Base-by-base conservation (phyloP, 1,284 basidiomycete genomes). In the Naganishia sp. region DNA sequence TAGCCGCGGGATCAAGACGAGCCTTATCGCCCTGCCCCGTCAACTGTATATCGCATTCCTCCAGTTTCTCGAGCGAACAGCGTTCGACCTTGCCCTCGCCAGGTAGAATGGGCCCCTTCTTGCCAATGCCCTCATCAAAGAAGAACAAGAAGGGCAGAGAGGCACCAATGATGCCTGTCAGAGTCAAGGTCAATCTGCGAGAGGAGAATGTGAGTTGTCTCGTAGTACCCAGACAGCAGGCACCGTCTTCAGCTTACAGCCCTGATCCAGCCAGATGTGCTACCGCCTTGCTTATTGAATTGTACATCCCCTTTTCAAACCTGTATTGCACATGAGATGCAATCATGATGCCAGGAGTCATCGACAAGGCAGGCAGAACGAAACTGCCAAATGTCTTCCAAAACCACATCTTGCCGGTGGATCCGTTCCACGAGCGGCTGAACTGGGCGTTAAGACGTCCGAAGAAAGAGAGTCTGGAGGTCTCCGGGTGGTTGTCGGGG, bases 311-410 rank as follows among this genome's bases (percentile, higher is more conserved):
- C 25, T 25, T 56, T 45, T 56, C 55, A 15, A 56, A 28, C 10
- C 39, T 21, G 23, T 56, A 28, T 23, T 56, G 55, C n/a, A 36
- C 55, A 2, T 43, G 39, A 2, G 42, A 28, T 25, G 55, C 55
- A 18, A 28, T n/a, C 11, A 56, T 42, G 55, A 56, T 56, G 4
- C 23, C 55, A 25, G 55, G 55, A 44, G 43, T 43, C 15, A 56
- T 21, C 21, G 39, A 28, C 23, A 56, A 6, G 3, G 28, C 10
- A 25, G 55, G 55, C 43, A 56, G 16, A 11, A 56, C 6, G 28
- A 43, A 56, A 13, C 39, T n/a, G 15, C 39, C 55, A 21, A 56
- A 28, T 10, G 55, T 44, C n/a, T 45, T 56, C 36, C n/a, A 44
- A 18, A 56, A 56, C 55, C 39, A 43, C 42, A 56, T 56, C 25